phyloP scores from a whole-genome alignment of 371 early-diverging fungal genomes.

The Actinomucor elegans region DNA sequence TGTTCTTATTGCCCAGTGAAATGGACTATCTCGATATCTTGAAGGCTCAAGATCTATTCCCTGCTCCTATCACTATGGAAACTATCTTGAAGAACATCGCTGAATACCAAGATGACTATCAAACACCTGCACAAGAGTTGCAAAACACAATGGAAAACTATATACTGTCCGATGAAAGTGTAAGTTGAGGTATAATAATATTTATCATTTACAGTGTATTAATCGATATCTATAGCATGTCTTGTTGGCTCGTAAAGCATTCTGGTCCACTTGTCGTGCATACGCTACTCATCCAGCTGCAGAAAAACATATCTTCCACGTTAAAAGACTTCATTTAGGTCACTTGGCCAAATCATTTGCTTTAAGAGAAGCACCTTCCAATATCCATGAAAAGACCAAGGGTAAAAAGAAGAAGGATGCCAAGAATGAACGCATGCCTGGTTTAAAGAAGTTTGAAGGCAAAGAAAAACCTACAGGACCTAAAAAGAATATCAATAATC shows the following conservation, averaged over 20 bases:
- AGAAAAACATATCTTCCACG: conserved; percentile 89
- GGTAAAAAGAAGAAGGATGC: conserved; percentile 49
- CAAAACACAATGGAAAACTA: conserved; percentile 70
- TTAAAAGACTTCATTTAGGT: conserved; percentile 91
- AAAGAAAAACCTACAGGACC: conserved; percentile 28
- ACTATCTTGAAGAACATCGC: conserved; percentile 48
- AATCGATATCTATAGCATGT: conserved; percentile 47
- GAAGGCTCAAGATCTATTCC: conserved; percentile 63
- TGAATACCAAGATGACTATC: conserved; percentile 42
- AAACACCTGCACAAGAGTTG: conserved; percentile 60
- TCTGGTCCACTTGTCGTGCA: conserved; percentile 85
- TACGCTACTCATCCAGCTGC: conserved; percentile 89
- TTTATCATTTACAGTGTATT: not conserved
- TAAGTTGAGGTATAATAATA: conserved; percentile 25
- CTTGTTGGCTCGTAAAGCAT: conserved; percentile 75
- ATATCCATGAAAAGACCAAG: conserved; percentile 48
- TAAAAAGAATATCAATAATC: conserved; percentile 33
- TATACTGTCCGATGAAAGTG: conserved; percentile 51
- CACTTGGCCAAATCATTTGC: conserved; percentile 97
- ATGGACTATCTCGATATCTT: conserved; percentile 79
- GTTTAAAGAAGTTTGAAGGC: conserved; percentile 27
- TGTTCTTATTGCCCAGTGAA: conserved; percentile 90
- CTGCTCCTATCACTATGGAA: conserved; percentile 53
- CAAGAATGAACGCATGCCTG: conserved; percentile 42
- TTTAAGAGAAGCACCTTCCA: conserved; percentile 83